phyloP scores from a whole-genome alignment of 805 yeast genomes.

The Candida railenensis region DNA sequence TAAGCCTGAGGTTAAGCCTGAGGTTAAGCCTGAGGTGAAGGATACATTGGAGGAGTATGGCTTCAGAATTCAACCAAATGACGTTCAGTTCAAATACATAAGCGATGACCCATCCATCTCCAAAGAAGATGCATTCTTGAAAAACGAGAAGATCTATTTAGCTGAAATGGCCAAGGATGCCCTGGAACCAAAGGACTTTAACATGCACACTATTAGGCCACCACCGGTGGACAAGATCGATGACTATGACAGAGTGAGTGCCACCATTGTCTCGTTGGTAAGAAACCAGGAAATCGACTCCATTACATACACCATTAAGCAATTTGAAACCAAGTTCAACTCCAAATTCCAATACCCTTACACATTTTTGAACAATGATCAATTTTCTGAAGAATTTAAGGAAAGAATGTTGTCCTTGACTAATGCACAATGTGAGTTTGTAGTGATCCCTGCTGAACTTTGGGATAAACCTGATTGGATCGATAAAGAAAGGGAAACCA shows the following conservation, averaged over 20 bases:
- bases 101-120: slow-evolving; percentile 12
- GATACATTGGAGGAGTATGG: slow-evolving; percentile 8
- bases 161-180: not conserved
- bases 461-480: slow-evolving; percentile 25
- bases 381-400: slow-evolving; percentile 21
- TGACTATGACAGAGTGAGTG: slow-evolving; percentile 21
- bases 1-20: too few relatives aligned
- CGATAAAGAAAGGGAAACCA: slow-evolving; percentile 20
- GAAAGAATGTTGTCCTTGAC: slow-evolving; percentile 13
- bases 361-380: slow-evolving; percentile 25
- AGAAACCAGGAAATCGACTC: slow-evolving; percentile 14
- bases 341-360: slow-evolving; percentile 21
- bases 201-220: slow-evolving; percentile 27
- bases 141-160: not conserved
- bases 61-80: slow-evolving; percentile 18
- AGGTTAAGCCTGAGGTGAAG: not conserved
- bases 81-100: slow-evolving; percentile 32
- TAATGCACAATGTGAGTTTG: slow-evolving; percentile 19
- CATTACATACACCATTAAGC: slow-evolving; percentile 15
- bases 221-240: slow-evolving; percentile 18
- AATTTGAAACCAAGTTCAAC: slow-evolving; percentile 23
- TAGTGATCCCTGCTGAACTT: slow-evolving; percentile 17
- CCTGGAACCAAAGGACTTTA: slow-evolving; percentile 46
- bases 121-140: not conserved
- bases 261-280: slow-evolving; percentile 17